A percentile compares a stretch with the other conserved stretches of the same genome.
phyloP scores from a whole-genome alignment of 106 monocot species.

The Hemerocallis citrina region DNA sequence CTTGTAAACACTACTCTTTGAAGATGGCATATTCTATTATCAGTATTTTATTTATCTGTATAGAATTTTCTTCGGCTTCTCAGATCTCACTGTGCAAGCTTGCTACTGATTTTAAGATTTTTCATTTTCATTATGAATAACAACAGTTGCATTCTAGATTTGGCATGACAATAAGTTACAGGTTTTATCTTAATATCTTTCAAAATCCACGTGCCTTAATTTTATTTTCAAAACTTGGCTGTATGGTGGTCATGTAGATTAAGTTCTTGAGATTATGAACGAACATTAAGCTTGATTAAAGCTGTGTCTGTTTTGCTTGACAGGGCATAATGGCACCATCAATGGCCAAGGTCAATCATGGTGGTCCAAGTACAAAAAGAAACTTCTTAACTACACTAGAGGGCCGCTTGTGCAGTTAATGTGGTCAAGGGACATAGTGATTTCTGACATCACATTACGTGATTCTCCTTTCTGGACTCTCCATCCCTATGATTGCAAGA shows the following conservation, averaged over 20 bases:
- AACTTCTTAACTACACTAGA: constrained; percentile 43
- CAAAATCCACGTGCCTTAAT: neutral
- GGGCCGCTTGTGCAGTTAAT: constrained; percentile 46
- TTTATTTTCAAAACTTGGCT: neutral
- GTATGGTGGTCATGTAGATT: neutral
- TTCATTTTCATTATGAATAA: neutral
- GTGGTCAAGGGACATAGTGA: constrained; percentile 40
- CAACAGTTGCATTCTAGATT: neutral
- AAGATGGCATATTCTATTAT: neutral
- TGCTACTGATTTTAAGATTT: neutral
- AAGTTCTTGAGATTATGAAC: neutral
- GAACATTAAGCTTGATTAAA: neutral
- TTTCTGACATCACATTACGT: constrained; percentile 39
- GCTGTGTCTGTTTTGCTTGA: neutral
- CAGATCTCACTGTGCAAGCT: neutral
- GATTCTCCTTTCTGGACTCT: constrained; percentile 56
- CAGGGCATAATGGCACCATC: constrained; percentile 47
- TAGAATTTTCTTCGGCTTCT: neutral
- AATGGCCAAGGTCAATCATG: constrained; percentile 41
- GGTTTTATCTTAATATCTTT: no score
- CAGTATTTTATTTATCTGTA: neutral
- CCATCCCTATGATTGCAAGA: constrained; percentile 46
- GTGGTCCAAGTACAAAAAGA: constrained; percentile 34
- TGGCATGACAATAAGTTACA: no score
- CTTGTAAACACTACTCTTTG: neutral